Evolutionary conservation across 495 filamentous ascomycete species (phyloP).

Genomic region (Thermothielavioides terrestris): DNA sequence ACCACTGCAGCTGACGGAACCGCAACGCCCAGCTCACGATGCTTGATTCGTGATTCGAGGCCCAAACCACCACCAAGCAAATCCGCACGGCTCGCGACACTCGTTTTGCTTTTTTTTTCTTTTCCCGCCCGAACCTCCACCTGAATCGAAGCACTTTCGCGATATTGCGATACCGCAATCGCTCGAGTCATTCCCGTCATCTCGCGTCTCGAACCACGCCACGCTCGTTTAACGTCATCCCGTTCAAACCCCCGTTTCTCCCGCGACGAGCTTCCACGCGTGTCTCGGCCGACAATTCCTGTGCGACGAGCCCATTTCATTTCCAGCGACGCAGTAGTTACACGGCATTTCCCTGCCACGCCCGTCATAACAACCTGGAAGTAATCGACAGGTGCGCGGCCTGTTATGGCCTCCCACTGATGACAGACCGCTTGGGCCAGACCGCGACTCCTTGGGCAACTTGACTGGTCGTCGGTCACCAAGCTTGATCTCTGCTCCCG

Average conservation of each 20-base stretch:
- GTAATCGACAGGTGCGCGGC: background rate
- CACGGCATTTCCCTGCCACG: background rate
- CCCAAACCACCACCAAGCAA: background rate
- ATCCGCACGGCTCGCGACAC: background rate
- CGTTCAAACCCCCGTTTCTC: too few species aligned
- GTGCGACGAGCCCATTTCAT: too few species aligned
- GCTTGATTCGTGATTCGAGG: background rate
- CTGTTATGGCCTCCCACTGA: constrained; percentile 18
- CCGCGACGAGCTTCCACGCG: too few species aligned
- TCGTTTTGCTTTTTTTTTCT: background rate
- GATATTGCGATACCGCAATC: too few species aligned
- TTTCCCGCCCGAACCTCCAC: background rate
- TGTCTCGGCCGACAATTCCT: too few species aligned
- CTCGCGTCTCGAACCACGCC: too few species aligned
- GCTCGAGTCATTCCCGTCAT: too few species aligned
- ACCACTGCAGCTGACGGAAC: constrained; percentile 9
- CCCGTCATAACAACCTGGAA: too few species aligned
- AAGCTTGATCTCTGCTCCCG: constrained; percentile 2
- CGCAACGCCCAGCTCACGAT: constrained; percentile 7
- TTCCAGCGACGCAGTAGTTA: too few species aligned
- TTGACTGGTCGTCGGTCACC: constrained; percentile 13
- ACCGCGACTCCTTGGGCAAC: constrained; percentile 14
- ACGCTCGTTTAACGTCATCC: too few species aligned
- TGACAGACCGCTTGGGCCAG: constrained; percentile 15
- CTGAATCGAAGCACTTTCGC: background rate